Evolutionary conservation across 148 eudicot species (phyloP).

Genomic region (Salicornia ramosissima): DNA sequence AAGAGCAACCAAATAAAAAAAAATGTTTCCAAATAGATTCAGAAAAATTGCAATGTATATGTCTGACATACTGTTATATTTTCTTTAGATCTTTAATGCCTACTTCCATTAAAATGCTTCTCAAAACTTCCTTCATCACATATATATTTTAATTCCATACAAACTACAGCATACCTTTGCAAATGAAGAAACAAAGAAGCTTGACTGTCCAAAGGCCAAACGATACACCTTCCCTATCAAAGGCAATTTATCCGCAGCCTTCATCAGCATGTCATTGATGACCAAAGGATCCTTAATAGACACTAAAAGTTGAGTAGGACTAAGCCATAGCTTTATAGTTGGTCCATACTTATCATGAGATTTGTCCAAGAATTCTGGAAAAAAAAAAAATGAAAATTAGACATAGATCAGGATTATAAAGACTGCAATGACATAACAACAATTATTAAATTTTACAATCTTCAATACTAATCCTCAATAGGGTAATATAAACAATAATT

Average conservation of each 20-base stretch:
- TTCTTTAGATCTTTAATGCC: neutral
- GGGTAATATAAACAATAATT: neutral
- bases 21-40: neutral
- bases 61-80: neutral
- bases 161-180: slow-evolving; percentile 29
- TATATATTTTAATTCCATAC: neutral
- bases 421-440: too few relatives aligned
- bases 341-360: slow-evolving; percentile 47
- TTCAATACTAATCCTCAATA: too few relatives aligned
- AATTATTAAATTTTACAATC: too few relatives aligned
- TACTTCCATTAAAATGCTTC: neutral
- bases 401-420: too few relatives aligned
- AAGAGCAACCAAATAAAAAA: neutral
- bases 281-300: slow-evolving; percentile 42
- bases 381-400: slow-evolving; percentile 15
- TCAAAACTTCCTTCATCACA: neutral
- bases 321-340: slow-evolving; percentile 46
- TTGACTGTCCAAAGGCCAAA: slow-evolving; percentile 47
- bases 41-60: neutral
- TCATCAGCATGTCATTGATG: slow-evolving; percentile 40
- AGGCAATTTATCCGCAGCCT: slow-evolving; percentile 53
- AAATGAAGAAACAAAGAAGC: slow-evolving; percentile 49
- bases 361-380: slow-evolving; percentile 39
- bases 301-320: slow-evolving; percentile 49
- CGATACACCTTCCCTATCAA: slow-evolving; percentile 46